Conservation (phyloP, 495 filamentous ascomycete species). For the Chaetomium tenue region DNA sequence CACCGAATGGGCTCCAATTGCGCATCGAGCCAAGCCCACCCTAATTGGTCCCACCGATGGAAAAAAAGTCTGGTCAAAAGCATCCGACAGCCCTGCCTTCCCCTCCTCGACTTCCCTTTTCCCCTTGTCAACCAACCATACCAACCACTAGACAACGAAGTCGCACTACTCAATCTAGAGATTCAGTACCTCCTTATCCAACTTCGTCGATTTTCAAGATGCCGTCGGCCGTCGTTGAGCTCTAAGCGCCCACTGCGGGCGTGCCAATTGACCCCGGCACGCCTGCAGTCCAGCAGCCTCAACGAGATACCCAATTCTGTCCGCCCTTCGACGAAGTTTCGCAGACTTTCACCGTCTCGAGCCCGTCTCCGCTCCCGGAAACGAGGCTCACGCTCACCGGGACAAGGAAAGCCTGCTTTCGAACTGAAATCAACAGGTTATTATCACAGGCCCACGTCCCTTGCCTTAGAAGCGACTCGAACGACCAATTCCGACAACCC, state of each 20-base stretch:
- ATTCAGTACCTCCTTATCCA: constrained; percentile 40
- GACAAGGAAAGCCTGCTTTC: constrained; percentile 33
- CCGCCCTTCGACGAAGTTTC: constrained; percentile 74
- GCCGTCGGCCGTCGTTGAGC: constrained; percentile 88
- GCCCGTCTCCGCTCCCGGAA: constrained; percentile 27
- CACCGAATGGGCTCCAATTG: constrained; percentile 15
- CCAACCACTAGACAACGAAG: constrained; percentile 63
- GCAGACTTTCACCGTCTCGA: constrained; percentile 49
- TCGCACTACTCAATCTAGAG: constrained; percentile 54
- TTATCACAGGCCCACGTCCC: constrained; percentile 24
- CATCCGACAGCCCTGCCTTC: constrained; percentile 37
- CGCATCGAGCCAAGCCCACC: constrained; percentile 15
- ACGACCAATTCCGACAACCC: not conserved
- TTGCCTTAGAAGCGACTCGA: constrained; percentile 21
- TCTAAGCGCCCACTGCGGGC: constrained; percentile 88
- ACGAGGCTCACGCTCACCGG: constrained; percentile 19
- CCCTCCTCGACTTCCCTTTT: constrained; percentile 39
- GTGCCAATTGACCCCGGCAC: constrained; percentile 45
- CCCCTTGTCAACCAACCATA: constrained; percentile 34
- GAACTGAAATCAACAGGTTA: constrained; percentile 35
- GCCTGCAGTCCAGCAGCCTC: constrained; percentile 77
- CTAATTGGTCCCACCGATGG: constrained; percentile 23
- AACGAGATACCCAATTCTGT: constrained; percentile 68
- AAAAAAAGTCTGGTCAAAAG: constrained; percentile 41
- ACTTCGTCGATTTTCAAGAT: constrained; percentile 78